Base-by-base conservation (phyloP, 192 early-diverging fungal genomes). In the Hyaloraphidium curvatum region DNA sequence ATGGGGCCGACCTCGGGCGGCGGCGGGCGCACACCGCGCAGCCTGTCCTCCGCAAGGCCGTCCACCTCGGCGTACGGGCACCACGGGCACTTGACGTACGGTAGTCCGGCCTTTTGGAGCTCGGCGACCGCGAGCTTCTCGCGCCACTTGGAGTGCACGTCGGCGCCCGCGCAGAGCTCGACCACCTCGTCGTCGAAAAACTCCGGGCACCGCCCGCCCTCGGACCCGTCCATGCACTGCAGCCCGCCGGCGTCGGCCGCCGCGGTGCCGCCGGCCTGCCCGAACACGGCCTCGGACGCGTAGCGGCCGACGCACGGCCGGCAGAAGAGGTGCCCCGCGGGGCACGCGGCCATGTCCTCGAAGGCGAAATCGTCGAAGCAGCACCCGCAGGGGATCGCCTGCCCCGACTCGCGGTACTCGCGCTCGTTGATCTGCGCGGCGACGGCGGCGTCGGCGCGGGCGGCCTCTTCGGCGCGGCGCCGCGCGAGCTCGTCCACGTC, bases 61-160 rank as follows among this genome's bases (percentile, higher is more conserved):
- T 48, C 43, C 43, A 48, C 43, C 43, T 48, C 43, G 11, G 43
- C 43, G 43, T 48, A 48, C 7, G 17, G 11, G 25, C 43, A 48
- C 11, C 11, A 48, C 5, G 43, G 43, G 25, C 43, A 48, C 7
- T 11, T 48, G 17, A 48, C 43, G 43, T 48, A 48, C 43, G 43
- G 43, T 5, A 48, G 43, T 11, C 43, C 43, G 17, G 43, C 43
- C 11, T 5, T 5, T 5, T 25, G 7, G 7, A 48, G 14, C 7
- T 22, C 19, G 7, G 17, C 43, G 14, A 7, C 19, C 17, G 25
- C 43, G 19, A 14, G 25, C 19, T 48, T 14, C 7, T 7, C 7
- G 17, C 17, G 17, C 17, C 25, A 48, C 5, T 19, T 5, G 7
- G 14, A 14, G 7, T 22, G 25, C 43, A 48, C 43, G 19, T 48